A percentile compares a stretch with the other conserved stretches of the same genome.
Evolutionary conservation across 345 rosid species (phyloP).

Genomic region (Rhodamnia rubescens): DNA sequence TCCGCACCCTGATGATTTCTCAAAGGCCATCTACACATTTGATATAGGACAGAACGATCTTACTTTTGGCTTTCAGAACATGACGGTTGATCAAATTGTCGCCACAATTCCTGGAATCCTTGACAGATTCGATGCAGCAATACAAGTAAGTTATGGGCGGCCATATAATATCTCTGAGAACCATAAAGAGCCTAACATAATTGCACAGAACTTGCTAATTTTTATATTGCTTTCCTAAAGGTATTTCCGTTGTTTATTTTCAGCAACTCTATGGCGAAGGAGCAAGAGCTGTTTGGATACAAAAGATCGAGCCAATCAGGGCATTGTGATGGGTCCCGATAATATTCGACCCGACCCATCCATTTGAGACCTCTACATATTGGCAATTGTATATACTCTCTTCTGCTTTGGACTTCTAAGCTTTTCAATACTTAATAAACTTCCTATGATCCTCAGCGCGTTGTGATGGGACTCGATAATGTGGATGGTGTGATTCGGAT

Average conservation of each 20-base stretch:
- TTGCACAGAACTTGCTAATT: too few relatives aligned
- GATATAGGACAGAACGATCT: constrained; percentile 50
- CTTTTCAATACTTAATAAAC: background rate
- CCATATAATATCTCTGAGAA: background rate
- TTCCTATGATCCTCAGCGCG: constrained; percentile 34
- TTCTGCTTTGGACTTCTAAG: background rate
- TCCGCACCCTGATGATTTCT: background rate
- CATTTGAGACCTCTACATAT: background rate
- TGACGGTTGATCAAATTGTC: constrained; percentile 20
- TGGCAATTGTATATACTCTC: background rate
- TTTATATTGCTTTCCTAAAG: background rate
- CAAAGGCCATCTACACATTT: constrained; percentile 19
- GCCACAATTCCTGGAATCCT: constrained; percentile 18
- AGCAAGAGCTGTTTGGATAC: constrained; percentile 46
- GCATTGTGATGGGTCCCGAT: too few relatives aligned
- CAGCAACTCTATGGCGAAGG: constrained; percentile 28
- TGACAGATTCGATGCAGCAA: constrained; percentile 16
- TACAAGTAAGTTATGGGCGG: constrained; percentile 15
- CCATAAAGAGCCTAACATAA: background rate
- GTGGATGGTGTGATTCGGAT: constrained; percentile 56
- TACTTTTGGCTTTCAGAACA: constrained; percentile 16
- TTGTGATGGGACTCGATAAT: constrained; percentile 76
- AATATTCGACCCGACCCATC: too few relatives aligned
- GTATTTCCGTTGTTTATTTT: background rate
- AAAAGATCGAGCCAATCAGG: constrained; percentile 27